These are phyloP conservation scores for Ramichloridium luteum DNA, from an alignment of 2,329 filamentous ascomycete genomes.

Conservation along the genomic window DNA sequence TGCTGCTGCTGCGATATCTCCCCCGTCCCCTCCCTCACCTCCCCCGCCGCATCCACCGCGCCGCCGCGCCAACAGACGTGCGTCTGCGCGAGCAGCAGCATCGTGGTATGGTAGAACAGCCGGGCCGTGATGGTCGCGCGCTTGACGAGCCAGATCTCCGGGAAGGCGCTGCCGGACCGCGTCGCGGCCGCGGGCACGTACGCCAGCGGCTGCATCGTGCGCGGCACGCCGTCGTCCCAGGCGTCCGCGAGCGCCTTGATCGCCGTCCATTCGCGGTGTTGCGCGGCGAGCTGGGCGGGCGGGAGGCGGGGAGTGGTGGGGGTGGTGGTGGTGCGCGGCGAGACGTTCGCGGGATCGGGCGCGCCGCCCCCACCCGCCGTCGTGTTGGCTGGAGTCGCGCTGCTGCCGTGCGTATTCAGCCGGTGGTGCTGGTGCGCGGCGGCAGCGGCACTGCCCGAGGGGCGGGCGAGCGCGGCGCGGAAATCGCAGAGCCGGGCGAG, in stretches of 20 bases:
- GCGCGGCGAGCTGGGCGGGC: too few relatives aligned
- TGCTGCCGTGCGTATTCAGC: too few relatives aligned
- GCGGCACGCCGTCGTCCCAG: constrained; percentile 68
- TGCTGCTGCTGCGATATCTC: too few relatives aligned
- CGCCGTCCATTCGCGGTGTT: constrained; percentile 62
- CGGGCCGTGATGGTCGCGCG: constrained; percentile 68
- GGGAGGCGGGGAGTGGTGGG: too few relatives aligned
- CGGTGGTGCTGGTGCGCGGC: constrained; percentile 48
- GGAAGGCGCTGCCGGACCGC: constrained; percentile 61
- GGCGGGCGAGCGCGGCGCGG: constrained; percentile 54
- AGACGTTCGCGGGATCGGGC: too few relatives aligned
- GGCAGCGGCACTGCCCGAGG: constrained; percentile 29
- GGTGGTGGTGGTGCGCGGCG: too few relatives aligned
- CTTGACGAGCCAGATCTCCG: constrained; percentile 81
- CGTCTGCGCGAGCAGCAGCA: constrained; percentile 66
- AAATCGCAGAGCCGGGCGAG: constrained; percentile 81
- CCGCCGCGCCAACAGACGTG: too few relatives aligned
- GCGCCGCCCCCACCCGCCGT: too few relatives aligned
- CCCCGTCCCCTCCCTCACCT: too few relatives aligned
- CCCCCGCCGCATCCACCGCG: too few relatives aligned
- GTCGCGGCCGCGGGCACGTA: constrained; percentile 60
- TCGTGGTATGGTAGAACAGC: constrained; percentile 79
- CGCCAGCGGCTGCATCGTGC: constrained; percentile 77
- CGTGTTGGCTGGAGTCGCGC: too few relatives aligned
- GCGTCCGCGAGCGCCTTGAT: constrained; percentile 71